These are phyloP conservation scores for Guillardia theta DNA, from an alignment of 78 protist genomes.

Conservation along the genomic window DNA sequence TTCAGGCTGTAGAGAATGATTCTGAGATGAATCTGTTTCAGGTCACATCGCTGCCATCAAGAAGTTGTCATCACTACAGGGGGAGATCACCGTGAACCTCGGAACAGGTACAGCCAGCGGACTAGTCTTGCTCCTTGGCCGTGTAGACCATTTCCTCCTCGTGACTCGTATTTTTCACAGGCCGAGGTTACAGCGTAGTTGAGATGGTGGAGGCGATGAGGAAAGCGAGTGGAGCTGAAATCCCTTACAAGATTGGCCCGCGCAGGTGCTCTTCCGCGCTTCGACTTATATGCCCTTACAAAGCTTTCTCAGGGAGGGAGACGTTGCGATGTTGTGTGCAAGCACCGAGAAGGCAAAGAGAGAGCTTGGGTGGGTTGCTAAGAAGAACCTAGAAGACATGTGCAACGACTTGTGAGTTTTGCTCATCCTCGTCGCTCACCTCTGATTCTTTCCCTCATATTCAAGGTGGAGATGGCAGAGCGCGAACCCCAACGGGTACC, in stretches of 20 bases:
- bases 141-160: neutral
- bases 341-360: neutral
- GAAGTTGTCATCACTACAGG: neutral
- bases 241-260: slow-evolving; percentile 64
- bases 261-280: too few species aligned
- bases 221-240: slow-evolving; percentile 69
- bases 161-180: slow-evolving; percentile 48
- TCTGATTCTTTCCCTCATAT: too few species aligned
- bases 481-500: slow-evolving; percentile 83
- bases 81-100: neutral
- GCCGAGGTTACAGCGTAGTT: slow-evolving; percentile 84
- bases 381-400: slow-evolving; percentile 75
- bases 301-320: too few species aligned
- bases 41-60: slow-evolving; percentile 84
- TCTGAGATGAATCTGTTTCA: neutral
- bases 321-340: neutral
- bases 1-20: neutral
- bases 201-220: slow-evolving; percentile 81
- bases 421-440: too few species aligned
- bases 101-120: neutral
- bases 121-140: too few species aligned
- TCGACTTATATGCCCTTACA: too few species aligned
- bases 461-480: slow-evolving; percentile 91
- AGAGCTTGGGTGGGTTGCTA: slow-evolving; percentile 83
- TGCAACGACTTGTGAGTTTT: slow-evolving; percentile 84